phyloP scores from a whole-genome alignment of 441 rosid genomes.

The Gossypium schwendimanii region DNA sequence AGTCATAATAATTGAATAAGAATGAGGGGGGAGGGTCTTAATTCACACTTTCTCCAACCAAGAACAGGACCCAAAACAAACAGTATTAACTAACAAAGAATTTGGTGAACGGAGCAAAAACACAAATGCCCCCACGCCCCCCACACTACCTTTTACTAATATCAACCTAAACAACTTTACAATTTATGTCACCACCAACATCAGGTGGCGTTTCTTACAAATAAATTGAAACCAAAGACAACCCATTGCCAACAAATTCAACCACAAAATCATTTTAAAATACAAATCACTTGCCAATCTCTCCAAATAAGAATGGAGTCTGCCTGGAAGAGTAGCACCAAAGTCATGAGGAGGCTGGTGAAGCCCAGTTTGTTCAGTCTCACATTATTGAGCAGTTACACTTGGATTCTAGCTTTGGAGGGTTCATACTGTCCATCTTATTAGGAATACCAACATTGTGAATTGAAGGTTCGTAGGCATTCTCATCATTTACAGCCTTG shows the following conservation, averaged over 20 bases:
- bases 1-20: conserved; percentile 9
- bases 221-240: conserved; percentile 34
- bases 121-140: conserved; percentile 28
- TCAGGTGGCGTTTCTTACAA: conserved; percentile 32
- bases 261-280: conserved; percentile 24
- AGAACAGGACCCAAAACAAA: conserved; percentile 12
- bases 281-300: conserved; percentile 26
- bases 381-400: conserved; percentile 99
- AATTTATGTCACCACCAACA: conserved; percentile 46
- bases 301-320: neutral
- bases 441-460: conserved; percentile 56
- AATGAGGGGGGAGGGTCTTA: conserved; percentile 4
- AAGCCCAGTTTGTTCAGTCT: conserved; percentile 1
- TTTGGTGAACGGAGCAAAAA: conserved; percentile 32
- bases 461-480: conserved; percentile 45
- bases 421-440: conserved; percentile 56
- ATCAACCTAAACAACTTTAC: conserved; percentile 45
- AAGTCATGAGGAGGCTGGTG: conserved; percentile 11
- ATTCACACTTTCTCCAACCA: conserved; percentile 9
- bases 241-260: conserved; percentile 31
- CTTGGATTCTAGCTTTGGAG: conserved; percentile 86
- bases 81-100: conserved; percentile 28
- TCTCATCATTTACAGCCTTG: conserved; percentile 69
- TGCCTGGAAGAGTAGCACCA: conserved; percentile 3
- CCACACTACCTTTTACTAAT: conserved; percentile 29